These are phyloP conservation scores for Cyclotella choctawhatcheeana DNA, from an alignment of 108 stramenopile genomes.

Conservation along the genomic window DNA sequence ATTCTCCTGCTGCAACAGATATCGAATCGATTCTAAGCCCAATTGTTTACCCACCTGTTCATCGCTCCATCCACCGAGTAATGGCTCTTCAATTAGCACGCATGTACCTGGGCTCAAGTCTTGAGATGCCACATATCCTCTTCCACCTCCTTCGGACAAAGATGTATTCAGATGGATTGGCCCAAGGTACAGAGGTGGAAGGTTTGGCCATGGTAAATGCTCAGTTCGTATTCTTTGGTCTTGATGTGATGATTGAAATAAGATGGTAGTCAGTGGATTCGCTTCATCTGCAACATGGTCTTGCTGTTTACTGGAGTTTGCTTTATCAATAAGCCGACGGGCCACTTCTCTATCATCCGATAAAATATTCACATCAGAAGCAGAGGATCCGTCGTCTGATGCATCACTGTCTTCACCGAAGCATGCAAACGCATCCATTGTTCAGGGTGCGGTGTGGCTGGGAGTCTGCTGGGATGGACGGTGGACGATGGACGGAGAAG, in stretches of 20 bases:
- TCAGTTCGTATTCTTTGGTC: constrained; percentile 31
- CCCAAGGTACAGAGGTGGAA: constrained; percentile 65
- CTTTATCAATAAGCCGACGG: constrained; percentile 1
- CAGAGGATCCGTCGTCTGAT: background rate
- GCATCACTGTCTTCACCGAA: constrained; percentile 49
- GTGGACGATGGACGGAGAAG: background rate
- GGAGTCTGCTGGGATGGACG: background rate
- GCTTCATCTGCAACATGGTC: background rate
- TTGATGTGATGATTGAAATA: constrained; percentile 22
- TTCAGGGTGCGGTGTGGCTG: background rate
- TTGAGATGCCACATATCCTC: constrained; percentile 69
- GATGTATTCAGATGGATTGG: constrained; percentile 47
- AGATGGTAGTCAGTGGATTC: background rate
- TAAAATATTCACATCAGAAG: no score
- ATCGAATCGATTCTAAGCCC: constrained; percentile 63
- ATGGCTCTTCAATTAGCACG: constrained; percentile 70
- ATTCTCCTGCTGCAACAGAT: constrained; percentile 49
- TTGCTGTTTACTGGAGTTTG: background rate
- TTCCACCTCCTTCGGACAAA: constrained; percentile 62
- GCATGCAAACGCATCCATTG: constrained; percentile 41
- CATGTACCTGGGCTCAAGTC: constrained; percentile 73
- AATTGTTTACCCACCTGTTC: constrained; percentile 67
- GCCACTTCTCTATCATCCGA: constrained; percentile 4
- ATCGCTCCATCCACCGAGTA: constrained; percentile 67
- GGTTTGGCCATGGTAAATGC: constrained; percentile 37